Percentiles rank a stretch among this genome's conserved stretches.
Conservation (phyloP, 495 filamentous ascomycete species). For the Talaromyces proteolyticus region DNA sequence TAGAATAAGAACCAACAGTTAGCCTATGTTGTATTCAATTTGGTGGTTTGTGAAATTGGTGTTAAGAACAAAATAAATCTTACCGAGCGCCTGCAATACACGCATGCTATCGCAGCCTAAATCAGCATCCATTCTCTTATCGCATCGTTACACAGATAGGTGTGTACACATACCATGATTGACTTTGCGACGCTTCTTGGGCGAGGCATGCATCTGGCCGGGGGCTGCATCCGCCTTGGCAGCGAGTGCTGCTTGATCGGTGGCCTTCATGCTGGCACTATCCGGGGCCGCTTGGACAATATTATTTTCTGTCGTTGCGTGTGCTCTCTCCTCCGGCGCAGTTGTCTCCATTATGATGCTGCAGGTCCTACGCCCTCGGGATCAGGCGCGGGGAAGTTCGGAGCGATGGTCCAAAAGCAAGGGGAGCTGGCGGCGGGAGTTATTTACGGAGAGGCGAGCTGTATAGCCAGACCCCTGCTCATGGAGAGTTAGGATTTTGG, state of each 20-base stretch:
- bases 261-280: slow-evolving; percentile 19
- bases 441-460: too few relatives aligned
- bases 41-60: not conserved
- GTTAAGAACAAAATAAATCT: slow-evolving; percentile 31
- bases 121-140: slow-evolving; percentile 15
- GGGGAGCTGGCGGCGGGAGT: too few relatives aligned
- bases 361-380: too few relatives aligned
- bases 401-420: too few relatives aligned
- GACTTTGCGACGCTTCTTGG: slow-evolving; percentile 97
- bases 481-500: too few relatives aligned
- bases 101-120: slow-evolving; percentile 65
- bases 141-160: slow-evolving; percentile 9
- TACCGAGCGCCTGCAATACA: slow-evolving; percentile 99
- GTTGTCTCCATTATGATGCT: too few relatives aligned
- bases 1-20: not conserved
- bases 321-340: too few relatives aligned
- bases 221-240: slow-evolving; percentile 31
- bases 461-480: too few relatives aligned
- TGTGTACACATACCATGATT: slow-evolving; percentile 79
- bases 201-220: slow-evolving; percentile 46
- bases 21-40: not conserved
- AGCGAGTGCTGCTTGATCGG: slow-evolving; percentile 21
- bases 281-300: not conserved
- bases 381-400: too few relatives aligned
- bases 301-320: not conserved